phyloP scores from a whole-genome alignment of 768 basidiomycete species.

The Phaeotremella fagi region DNA sequence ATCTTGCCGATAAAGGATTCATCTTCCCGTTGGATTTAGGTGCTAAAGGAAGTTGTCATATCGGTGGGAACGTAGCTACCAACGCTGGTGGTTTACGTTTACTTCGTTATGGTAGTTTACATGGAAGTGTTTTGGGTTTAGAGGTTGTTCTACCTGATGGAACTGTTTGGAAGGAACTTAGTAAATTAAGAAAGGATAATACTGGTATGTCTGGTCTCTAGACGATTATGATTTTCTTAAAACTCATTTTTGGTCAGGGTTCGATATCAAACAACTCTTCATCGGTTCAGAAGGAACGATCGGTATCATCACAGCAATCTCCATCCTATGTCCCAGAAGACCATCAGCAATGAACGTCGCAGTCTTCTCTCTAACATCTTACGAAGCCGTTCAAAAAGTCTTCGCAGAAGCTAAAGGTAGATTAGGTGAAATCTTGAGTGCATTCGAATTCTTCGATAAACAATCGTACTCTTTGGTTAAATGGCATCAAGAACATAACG shows the following conservation, averaged over 20 bases:
- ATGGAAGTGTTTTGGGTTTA: constrained; percentile 88
- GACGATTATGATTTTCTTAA: not conserved
- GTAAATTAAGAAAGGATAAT: constrained; percentile 91
- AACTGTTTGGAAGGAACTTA: constrained; percentile 78
- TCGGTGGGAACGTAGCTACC: constrained; percentile 93
- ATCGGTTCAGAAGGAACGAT: constrained; percentile 97
- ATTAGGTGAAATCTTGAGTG: constrained; percentile 90
- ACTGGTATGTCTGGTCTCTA: constrained; percentile 60
- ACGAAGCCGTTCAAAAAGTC: constrained; percentile 78
- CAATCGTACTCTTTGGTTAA: constrained; percentile 57
- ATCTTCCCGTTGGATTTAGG: constrained; percentile 96
- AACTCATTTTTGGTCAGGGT: constrained; percentile 56
- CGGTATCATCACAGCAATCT: constrained; percentile 89
- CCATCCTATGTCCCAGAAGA: constrained; percentile 84
- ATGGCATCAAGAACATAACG: constrained; percentile 62
- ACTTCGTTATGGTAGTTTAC: constrained; percentile 87
- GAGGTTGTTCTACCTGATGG: constrained; percentile 95
- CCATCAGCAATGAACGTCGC: constrained; percentile 74
- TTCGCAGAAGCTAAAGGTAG: constrained; percentile 74
- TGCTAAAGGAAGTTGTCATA: constrained; percentile 96
- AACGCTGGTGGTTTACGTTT: constrained; percentile 97
- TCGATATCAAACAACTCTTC: constrained; percentile 96
- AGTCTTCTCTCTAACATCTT: constrained; percentile 80
- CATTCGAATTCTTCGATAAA: constrained; percentile 93
- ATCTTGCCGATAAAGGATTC: constrained; percentile 78